These are phyloP conservation scores for Fusarium tupiense DNA, from an alignment of 2,329 filamentous ascomycete genomes.

Conservation along the genomic window DNA sequence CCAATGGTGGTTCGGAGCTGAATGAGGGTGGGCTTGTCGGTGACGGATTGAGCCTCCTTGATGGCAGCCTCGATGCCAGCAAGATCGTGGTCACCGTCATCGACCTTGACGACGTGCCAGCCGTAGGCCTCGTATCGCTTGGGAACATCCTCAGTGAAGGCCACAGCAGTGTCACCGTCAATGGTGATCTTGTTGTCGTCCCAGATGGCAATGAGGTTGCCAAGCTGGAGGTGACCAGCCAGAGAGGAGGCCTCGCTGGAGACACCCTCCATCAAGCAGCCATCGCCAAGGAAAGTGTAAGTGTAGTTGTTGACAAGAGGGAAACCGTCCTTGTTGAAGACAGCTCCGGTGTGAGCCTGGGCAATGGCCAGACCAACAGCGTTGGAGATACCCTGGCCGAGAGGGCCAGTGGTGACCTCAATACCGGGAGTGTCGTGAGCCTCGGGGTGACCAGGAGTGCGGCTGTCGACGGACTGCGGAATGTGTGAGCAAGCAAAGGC, in stretches of 20 bases:
- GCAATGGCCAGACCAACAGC: conserved; percentile 98
- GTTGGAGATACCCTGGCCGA: conserved; percentile 97
- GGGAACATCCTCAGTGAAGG: conserved; percentile 95
- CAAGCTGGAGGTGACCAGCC: conserved; percentile 95
- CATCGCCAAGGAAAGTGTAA: conserved; percentile 96
- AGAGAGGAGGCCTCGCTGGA: conserved; percentile 90
- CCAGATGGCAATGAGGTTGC: conserved; percentile 96
- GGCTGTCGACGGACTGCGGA: conserved; percentile 67
- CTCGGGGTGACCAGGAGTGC: conserved; percentile 96
- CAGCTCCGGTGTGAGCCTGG: conserved; percentile 87
- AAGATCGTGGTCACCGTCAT: conserved; percentile 89
- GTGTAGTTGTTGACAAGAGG: conserved; percentile 96
- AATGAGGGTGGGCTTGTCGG: conserved; percentile 96
- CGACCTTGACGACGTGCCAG: conserved; percentile 89
- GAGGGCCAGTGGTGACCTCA: conserved; percentile 97
- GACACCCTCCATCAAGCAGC: conserved; percentile 98
- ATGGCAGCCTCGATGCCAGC: conserved; percentile 89
- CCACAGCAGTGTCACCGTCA: conserved; percentile 93
- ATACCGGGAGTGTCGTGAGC: conserved; percentile 95
- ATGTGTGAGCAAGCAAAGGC: conserved; percentile 8
- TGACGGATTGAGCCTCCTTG: conserved; percentile 84
- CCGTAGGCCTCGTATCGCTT: conserved; percentile 97
- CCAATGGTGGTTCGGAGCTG: conserved; percentile 98
- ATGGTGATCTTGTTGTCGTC: conserved; percentile 98
- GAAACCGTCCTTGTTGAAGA: conserved; percentile 97